Evolutionary conservation across 495 filamentous ascomycete species (phyloP), one percentile per base, ranked within the genome.

Genomic region (Xanthoparmelia taractica): DNA sequence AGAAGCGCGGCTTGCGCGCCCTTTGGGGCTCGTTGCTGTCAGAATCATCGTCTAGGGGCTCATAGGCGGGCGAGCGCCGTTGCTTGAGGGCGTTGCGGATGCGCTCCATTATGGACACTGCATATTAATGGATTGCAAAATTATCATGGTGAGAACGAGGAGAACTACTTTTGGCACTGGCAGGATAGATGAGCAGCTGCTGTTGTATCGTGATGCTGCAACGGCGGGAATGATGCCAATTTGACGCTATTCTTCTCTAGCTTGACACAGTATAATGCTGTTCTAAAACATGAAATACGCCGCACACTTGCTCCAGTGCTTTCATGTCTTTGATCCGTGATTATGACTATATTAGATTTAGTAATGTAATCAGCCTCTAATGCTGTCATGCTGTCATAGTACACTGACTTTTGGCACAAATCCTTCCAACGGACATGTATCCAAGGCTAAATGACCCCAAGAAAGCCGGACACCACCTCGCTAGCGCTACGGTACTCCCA

Each of bases 1-100:
- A 90, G 74, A 90, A 89, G 25, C 58, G 65, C 27, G 37, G 29
- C 34, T 57, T 64, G 29, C 38, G 61, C 40, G 36, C 62, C 31
- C 48, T 63, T 25, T 11, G 50, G 27, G 55, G 52, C 23, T 43
- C 12, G 33, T 60, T 58, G 41, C 56, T 38, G 25, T 61, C 64
- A 31, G 65, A 59, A 54, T 61, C 65, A 58, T 67, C 57, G 45
- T 64, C 52, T 0, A 71, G 55, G 29, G 69, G 67, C 37, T 68
- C 58, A 50, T 71, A 69, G 50, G 63, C 57, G 33, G 63, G 57
- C 20, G 66, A 52, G 27, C n/a, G 57, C 40, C 64, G 64, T 36
- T 48, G 66, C 27, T 61, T 65, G 17, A 70, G 48, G 40, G 67
- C 65, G n/a, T 65, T 57, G 40, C 65, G 66, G 18, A 69, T 43